These are phyloP conservation scores for Exophiala bonariae DNA, from an alignment of 2,329 filamentous ascomycete genomes.

Conservation along the genomic window DNA sequence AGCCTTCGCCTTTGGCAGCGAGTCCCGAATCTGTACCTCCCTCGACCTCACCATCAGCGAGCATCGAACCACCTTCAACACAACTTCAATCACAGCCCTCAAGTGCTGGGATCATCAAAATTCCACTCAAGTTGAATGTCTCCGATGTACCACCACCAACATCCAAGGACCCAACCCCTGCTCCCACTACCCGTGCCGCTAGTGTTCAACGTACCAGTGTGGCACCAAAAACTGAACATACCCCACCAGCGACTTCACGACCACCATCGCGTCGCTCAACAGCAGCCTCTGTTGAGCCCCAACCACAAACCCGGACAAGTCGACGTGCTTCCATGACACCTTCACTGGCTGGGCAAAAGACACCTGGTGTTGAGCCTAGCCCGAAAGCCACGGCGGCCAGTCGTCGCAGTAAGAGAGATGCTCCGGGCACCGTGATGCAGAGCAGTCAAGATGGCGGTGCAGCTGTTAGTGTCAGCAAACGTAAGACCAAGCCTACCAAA, in stretches of 20 bases:
- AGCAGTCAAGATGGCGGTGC: conserved; percentile 59
- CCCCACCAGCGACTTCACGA: conserved; percentile 28
- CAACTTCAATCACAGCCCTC: background rate
- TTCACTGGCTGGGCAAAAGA: conserved; percentile 30
- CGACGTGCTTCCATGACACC: conserved; percentile 23
- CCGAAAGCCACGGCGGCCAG: conserved; percentile 38
- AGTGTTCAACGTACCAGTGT: conserved; percentile 25
- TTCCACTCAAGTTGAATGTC: conserved; percentile 28
- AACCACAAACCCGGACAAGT: conserved; percentile 13
- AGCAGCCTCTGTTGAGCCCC: conserved; percentile 24
- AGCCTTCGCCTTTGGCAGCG: conserved; percentile 31
- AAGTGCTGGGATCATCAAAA: conserved; percentile 27
- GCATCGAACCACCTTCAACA: conserved; percentile 19
- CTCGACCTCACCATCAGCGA: conserved; percentile 40
- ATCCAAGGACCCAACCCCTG: conserved; percentile 21
- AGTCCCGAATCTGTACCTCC: conserved; percentile 44
- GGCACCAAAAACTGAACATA: conserved; percentile 26
- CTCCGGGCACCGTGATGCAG: conserved; percentile 58
- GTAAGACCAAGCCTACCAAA: conserved; percentile 55
- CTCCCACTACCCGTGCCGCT: conserved; percentile 18
- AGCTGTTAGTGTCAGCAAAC: conserved; percentile 61
- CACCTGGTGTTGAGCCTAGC: conserved; percentile 42
- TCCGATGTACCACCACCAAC: conserved; percentile 11
- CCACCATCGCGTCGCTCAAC: conserved; percentile 28
- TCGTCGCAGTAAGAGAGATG: conserved; percentile 58